Evolutionary conservation across 768 basidiomycete genomes (phyloP).

Genomic region (Psilocybe sp.): DNA sequence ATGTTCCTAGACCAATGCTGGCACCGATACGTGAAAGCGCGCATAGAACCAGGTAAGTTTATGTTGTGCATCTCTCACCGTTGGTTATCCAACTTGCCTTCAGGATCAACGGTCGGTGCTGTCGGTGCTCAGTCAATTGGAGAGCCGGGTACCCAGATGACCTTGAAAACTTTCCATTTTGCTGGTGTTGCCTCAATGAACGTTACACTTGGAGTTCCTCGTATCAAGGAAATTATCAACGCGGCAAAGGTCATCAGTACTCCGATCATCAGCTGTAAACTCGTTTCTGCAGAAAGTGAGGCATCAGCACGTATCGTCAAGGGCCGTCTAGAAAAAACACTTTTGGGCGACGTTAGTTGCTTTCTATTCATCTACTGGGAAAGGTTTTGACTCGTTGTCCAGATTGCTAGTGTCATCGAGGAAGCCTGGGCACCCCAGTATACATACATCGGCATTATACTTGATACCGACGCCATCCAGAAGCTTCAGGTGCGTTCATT

Average conservation of each 20-base stretch:
- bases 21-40: slow-evolving; percentile 90
- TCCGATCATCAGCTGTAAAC: slow-evolving; percentile 95
- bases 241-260: slow-evolving; percentile 97
- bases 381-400: slow-evolving; percentile 1
- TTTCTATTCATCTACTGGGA: background rate
- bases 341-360: slow-evolving; percentile 80
- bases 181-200: slow-evolving; percentile 99
- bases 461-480: slow-evolving; percentile 84
- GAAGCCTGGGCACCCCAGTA: slow-evolving; percentile 95
- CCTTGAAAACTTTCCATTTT: slow-evolving; percentile 99
- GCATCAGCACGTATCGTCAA: slow-evolving; percentile 98
- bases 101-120: slow-evolving; percentile 96
- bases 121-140: slow-evolving; percentile 99
- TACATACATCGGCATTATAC: slow-evolving; percentile 89
- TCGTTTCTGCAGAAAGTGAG: slow-evolving; percentile 82
- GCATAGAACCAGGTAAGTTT: slow-evolving; percentile 84
- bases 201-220: slow-evolving; percentile 98
- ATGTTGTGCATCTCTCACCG: background rate
- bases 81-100: background rate
- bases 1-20: slow-evolving; percentile 85
- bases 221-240: slow-evolving; percentile 99
- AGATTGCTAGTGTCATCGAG: slow-evolving; percentile 91
- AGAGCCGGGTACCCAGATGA: slow-evolving; percentile 99
- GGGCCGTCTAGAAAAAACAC: slow-evolving; percentile 91
- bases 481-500: slow-evolving; percentile 69